These are phyloP conservation scores for Hordeum vulgare DNA, from an alignment of 176 grass and related monocot species.

Conservation along the genomic window MorexV3_pseudomolecules_assembly NC_058522.1:476862589-476863088, in stretches of 20 bases:
- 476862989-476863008: neutral
- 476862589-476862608: neutral
- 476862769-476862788: neutral
- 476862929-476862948: neutral
- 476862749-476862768: neutral
- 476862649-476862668: neutral
- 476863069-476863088: neutral
- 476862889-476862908: constrained; percentile 14
- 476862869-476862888: constrained; percentile 8
- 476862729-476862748: neutral
- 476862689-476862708: neutral
- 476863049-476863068: neutral
- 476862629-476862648: neutral
- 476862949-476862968: neutral
- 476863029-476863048: neutral
- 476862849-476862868: neutral
- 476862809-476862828: neutral
- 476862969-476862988: no score
- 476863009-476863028: neutral
- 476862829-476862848: neutral
- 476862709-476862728: constrained; percentile 1
- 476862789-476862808: constrained; percentile 31
- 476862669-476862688: neutral
- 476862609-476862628: neutral
- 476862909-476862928: constrained; percentile 17